These are phyloP conservation scores for Raffaelea albimanens DNA, from an alignment of 2,329 filamentous ascomycete genomes.

Conservation along the genomic window DNA sequence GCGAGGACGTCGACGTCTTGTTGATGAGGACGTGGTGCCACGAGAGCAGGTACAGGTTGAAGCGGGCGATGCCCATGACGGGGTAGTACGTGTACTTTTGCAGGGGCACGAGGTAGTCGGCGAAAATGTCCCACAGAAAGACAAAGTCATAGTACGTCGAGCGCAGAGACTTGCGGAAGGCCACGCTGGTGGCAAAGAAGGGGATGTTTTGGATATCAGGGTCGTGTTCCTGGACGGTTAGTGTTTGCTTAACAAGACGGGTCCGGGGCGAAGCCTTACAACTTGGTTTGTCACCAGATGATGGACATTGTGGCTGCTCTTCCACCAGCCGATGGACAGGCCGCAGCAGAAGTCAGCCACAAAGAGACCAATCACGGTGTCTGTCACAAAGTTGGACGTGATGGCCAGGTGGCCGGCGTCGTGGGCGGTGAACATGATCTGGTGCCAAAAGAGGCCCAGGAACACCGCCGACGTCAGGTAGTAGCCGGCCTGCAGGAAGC, in stretches of 20 bases:
- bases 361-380: constrained; percentile 53
- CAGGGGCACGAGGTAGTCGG: constrained; percentile 48
- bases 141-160: constrained; percentile 58
- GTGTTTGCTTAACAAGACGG: constrained; percentile 28
- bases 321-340: constrained; percentile 61
- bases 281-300: constrained; percentile 58
- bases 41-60: constrained; percentile 62
- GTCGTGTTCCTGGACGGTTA: constrained; percentile 41
- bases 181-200: constrained; percentile 57
- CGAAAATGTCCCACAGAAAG: constrained; percentile 53
- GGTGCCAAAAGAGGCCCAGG: constrained; percentile 57
- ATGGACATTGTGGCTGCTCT: constrained; percentile 59
- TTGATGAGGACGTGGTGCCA: constrained; percentile 54
- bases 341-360: constrained; percentile 58
- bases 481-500: constrained; percentile 38
- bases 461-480: constrained; percentile 48
- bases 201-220: constrained; percentile 58
- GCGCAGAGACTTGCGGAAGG: constrained; percentile 53
- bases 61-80: constrained; percentile 56
- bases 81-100: constrained; percentile 63
- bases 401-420: constrained; percentile 57
- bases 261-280: too few species aligned
- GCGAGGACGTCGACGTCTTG: constrained; percentile 43
- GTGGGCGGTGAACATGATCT: constrained; percentile 60
- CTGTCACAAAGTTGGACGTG: constrained; percentile 46